A percentile compares a stretch with the other conserved stretches of the same genome.
These are phyloP conservation scores for Chaetomium olivaceum DNA, from an alignment of 2,329 filamentous ascomycete species.

Conservation along the genomic window DNA sequence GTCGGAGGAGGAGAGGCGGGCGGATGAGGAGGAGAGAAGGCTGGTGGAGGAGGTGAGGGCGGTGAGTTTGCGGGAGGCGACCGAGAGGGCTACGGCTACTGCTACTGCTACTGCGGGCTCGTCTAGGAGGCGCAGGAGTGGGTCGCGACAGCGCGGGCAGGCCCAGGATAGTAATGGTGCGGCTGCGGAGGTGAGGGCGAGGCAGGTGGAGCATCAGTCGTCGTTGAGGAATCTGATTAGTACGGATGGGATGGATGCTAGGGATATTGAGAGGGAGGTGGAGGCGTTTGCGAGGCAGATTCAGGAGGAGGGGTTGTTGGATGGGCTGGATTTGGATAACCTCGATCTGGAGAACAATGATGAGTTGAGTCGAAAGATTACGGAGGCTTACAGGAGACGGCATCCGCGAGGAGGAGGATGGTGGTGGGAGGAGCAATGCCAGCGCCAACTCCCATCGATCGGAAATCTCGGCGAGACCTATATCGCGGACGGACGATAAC, in stretches of 20 bases:
- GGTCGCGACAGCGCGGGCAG: conserved; percentile 46
- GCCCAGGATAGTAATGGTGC: conserved; percentile 38
- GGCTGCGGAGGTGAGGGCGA: conserved; percentile 34
- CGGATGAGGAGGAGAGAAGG: conserved; percentile 70
- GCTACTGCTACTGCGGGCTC: background rate
- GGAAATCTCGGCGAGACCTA: conserved; percentile 34
- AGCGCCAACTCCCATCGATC: conserved; percentile 43
- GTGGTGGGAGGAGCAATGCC: conserved; percentile 47
- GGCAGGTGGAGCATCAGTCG: conserved; percentile 83
- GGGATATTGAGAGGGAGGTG: conserved; percentile 84
- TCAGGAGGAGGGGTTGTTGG: conserved; percentile 67
- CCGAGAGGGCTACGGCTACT: conserved; percentile 45
- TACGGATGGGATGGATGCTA: conserved; percentile 71
- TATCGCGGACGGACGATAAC: conserved; percentile 35
- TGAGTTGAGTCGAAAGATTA: conserved; percentile 86
- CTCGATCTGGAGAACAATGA: conserved; percentile 83
- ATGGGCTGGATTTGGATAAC: conserved; percentile 86
- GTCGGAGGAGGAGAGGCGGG: conserved; percentile 64
- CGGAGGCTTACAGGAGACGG: conserved; percentile 78
- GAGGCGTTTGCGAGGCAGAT: conserved; percentile 85
- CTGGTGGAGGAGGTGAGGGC: conserved; percentile 71
- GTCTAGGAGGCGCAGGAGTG: conserved; percentile 47
- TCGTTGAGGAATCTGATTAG: conserved; percentile 84
- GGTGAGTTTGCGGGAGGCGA: conserved; percentile 70
- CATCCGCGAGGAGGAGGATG: conserved; percentile 63